Base-by-base conservation (phyloP, 805 yeast genomes). In the Saccharomycopsis fodiens region DNA sequence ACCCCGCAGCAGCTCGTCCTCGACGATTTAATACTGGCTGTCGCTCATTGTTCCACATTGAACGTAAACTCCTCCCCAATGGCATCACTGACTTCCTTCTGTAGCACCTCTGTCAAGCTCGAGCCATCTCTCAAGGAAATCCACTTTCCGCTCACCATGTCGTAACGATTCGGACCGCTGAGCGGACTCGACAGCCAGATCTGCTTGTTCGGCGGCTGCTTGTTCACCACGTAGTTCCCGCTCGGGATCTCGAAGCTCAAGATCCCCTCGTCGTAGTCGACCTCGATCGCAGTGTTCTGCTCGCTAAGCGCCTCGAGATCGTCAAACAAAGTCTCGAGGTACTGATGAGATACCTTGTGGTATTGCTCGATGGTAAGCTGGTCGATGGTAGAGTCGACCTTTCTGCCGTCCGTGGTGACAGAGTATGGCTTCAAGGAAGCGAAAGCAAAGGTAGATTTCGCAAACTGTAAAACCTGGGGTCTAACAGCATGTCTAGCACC, bases 201-300 rank as follows among this genome's bases (percentile, higher is more conserved):
- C 62, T 93, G 99, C 64, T 85, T 83, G 65, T 88, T 93, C 3
- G 98, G 97, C 1, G 98, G 98, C 64, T 93, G 97, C 59, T 88
- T 91, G 67, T 93, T 93, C 59, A 93, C 81, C 23, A 93, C 95
- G 59, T 93, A 93, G 0, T 89, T 75, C 1, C 97, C 97, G 15
- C 69, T 67, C 1, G 79, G 74, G 29, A 25, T 25, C 2, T 91
- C 85, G 47, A 93, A 61, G 1, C 91, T 79, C 64, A 93, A 63
- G 6, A 93, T 97, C 5, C 99, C 99, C 53, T 83, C 73, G 50
- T 85, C 66, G 57, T 83, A 73, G 64, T 93, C 87, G 47, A 81
- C 73, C 60, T 84, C 88, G n/a, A 86, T 63, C 25, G 75, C 74
- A 42, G 62, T 61, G 10, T 61, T 58, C 8, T 45, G 35, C 52